Evolutionary conservation across 1,284 basidiomycete genomes (phyloP).

Genomic region (Leccinum cinnamomeum): DNA sequence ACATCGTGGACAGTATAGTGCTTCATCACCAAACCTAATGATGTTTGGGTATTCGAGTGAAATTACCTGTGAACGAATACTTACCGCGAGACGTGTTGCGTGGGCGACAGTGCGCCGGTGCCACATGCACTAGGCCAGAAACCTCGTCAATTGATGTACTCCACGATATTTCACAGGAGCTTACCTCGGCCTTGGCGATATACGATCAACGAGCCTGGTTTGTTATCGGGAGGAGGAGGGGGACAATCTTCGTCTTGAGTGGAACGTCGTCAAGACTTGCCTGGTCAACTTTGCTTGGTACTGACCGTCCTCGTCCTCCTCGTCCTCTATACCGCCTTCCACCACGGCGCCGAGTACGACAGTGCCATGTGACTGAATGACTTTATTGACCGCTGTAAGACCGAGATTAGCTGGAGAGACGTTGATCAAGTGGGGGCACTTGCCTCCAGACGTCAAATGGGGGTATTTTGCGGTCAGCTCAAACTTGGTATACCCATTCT

Average conservation of each 20-base stretch:
- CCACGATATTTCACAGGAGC: background rate
- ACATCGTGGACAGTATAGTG: conserved; percentile 36
- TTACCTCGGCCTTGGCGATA: conserved; percentile 32
- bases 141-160: conserved; percentile 1
- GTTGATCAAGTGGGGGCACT: conserved; percentile 11
- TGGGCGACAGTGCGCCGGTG: conserved; percentile 25
- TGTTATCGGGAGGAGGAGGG: conserved; percentile 40
- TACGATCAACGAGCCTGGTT: conserved; percentile 39
- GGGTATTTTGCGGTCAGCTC: conserved; percentile 29
- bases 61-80: background rate
- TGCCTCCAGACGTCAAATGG: conserved; percentile 33
- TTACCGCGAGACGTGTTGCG: conserved; percentile 23
- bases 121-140: conserved; percentile 21
- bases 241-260: conserved; percentile 10
- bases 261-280: background rate
- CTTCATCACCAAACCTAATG: conserved; percentile 27
- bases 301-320: conserved; percentile 33
- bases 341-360: conserved; percentile 40
- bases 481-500: conserved; percentile 31
- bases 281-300: background rate
- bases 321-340: conserved; percentile 40
- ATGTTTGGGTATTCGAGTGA: background rate
- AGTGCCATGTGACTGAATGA: conserved; percentile 38
- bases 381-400: conserved; percentile 41
- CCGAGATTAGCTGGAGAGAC: conserved; percentile 10